phyloP scores from a whole-genome alignment of 345 rosid species.

The Trapa bicornis region DNA sequence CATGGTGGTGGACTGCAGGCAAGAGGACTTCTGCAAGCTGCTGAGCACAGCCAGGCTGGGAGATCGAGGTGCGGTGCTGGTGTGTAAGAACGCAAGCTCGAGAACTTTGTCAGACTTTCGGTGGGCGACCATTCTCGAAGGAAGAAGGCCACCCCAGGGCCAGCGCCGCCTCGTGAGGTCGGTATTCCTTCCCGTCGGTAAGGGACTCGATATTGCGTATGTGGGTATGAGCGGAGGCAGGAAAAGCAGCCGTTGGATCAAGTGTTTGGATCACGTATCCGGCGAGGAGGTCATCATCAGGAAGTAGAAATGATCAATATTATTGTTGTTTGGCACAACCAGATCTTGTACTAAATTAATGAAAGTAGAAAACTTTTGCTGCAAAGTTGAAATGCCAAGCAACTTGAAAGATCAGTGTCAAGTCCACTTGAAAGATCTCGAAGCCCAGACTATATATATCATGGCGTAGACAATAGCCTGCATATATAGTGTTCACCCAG shows the following conservation, averaged over 20 bases:
- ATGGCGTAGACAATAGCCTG: conserved; percentile 73
- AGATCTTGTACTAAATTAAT: background rate
- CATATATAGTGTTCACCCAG: conserved; percentile 8
- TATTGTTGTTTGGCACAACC: background rate
- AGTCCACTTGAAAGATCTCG: conserved; percentile 8
- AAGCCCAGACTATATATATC: conserved; percentile 42
- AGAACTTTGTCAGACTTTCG: conserved; percentile 31
- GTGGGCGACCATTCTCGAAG: conserved; percentile 42
- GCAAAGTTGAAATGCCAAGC: background rate
- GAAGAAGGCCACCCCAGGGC: conserved; percentile 16
- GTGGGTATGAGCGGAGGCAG: conserved; percentile 28
- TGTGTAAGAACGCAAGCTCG: conserved; percentile 55
- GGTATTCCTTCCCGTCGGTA: conserved; percentile 56
- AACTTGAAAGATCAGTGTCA: background rate
- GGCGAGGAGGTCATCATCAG: conserved; percentile 74
- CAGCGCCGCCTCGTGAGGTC: conserved; percentile 47
- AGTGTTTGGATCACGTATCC: conserved; percentile 45
- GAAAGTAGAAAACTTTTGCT: background rate
- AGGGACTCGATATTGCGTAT: conserved; percentile 69
- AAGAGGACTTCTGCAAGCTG: conserved; percentile 42
- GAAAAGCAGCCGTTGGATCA: conserved; percentile 62
- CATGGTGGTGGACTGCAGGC: conserved; percentile 58
- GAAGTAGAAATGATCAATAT: conserved; percentile 5
- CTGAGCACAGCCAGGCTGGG: conserved; percentile 52
- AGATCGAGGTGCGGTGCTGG: conserved; percentile 58